These are phyloP conservation scores for Bretziella fagacearum DNA, from an alignment of 2,329 filamentous ascomycete species.

Conservation along the genomic window DNA sequence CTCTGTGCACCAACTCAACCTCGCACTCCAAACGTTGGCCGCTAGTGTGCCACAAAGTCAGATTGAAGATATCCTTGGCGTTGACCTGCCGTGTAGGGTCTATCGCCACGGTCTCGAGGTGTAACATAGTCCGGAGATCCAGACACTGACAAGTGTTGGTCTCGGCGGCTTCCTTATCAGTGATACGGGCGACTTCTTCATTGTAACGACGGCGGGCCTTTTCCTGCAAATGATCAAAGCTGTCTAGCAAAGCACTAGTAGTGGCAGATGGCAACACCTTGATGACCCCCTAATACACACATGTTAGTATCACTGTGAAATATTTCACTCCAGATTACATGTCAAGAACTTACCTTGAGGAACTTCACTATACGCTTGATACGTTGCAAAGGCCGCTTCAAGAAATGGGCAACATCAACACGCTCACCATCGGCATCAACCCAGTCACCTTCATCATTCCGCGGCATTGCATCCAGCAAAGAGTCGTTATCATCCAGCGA, in stretches of 20 bases:
- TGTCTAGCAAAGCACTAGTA: constrained; percentile 25
- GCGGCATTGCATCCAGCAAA: constrained; percentile 39
- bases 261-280: constrained; percentile 34
- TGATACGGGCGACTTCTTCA: constrained; percentile 52
- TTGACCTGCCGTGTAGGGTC: constrained; percentile 67
- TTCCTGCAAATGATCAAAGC: constrained; percentile 56
- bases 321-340: neutral
- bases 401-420: constrained; percentile 81
- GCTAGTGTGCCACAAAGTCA: constrained; percentile 73
- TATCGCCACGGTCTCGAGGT: constrained; percentile 52
- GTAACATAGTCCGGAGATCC: constrained; percentile 59
- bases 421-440: constrained; percentile 64
- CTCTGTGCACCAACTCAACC: constrained; percentile 71
- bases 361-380: constrained; percentile 78
- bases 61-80: constrained; percentile 76
- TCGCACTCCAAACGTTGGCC: constrained; percentile 81
- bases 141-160: constrained; percentile 69
- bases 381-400: constrained; percentile 76
- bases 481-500: constrained; percentile 41
- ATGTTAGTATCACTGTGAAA: neutral
- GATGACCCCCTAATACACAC: constrained; percentile 33
- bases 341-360: constrained; percentile 42
- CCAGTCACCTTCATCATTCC: constrained; percentile 48
- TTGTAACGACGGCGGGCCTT: constrained; percentile 50
- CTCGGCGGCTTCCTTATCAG: constrained; percentile 70